These are phyloP conservation scores for Cordyceps militaris DNA, from an alignment of 2,329 filamentous ascomycete species.

Conservation along the genomic window DNA sequence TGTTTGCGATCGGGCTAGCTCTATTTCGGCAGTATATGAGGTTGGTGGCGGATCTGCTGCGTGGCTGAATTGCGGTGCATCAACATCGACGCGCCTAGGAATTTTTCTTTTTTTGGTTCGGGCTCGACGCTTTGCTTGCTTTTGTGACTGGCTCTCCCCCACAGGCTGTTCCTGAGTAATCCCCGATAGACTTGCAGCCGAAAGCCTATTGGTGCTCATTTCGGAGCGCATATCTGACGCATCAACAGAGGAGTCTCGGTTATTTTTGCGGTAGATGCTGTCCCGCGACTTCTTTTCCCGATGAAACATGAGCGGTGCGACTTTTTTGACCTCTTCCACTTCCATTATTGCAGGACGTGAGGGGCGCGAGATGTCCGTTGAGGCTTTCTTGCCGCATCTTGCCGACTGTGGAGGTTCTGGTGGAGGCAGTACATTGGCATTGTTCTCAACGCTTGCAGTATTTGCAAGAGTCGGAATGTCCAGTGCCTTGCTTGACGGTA, in stretches of 20 bases:
- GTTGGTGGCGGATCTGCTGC: slow-evolving; percentile 44
- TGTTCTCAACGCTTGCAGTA: not conserved
- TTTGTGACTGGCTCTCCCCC: slow-evolving; percentile 6
- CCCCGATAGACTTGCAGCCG: not conserved
- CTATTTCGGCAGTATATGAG: slow-evolving; percentile 3
- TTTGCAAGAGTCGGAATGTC: not conserved
- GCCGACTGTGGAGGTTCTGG: not conserved
- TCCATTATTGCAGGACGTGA: slow-evolving; percentile 51
- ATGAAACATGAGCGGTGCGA: slow-evolving; percentile 36
- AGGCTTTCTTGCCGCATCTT: not conserved
- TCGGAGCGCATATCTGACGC: not conserved
- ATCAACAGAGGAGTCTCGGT: slow-evolving; percentile 21
- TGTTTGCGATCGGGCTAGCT: slow-evolving; percentile 14
- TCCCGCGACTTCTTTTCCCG: slow-evolving; percentile 49
- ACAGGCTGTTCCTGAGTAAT: not conserved
- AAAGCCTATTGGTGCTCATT: not conserved
- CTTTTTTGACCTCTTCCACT: slow-evolving; percentile 31
- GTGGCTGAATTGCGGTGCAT: slow-evolving; percentile 45
- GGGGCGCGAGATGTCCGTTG: not conserved
- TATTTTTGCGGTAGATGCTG: slow-evolving; percentile 40
- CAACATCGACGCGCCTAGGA: slow-evolving; percentile 40
- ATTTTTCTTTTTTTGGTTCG: not conserved
- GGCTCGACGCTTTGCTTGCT: slow-evolving; percentile 18
- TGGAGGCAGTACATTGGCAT: not conserved
- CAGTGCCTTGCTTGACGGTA: not conserved